Evolutionary conservation across 352 stramenopile genomes (phyloP).

Genomic region (Pythium phragmitis): DNA sequence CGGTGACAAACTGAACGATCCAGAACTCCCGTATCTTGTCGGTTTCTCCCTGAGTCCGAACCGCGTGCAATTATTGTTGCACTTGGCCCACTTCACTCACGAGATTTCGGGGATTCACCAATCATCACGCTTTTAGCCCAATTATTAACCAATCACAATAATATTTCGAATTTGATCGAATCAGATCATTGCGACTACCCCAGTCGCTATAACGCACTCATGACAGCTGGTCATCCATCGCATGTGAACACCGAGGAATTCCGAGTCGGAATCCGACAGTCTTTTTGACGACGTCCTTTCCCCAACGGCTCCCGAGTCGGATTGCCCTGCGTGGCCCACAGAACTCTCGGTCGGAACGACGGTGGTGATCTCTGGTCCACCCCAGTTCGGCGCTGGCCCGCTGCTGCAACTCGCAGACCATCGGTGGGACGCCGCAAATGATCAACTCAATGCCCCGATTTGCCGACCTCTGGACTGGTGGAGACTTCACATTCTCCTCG

Average conservation of each 20-base stretch:
- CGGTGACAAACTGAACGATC: not conserved
- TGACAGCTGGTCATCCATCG: slow-evolving; percentile 23
- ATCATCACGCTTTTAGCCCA: not conserved
- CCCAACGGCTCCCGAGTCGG: not conserved
- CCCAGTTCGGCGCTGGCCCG: not conserved
- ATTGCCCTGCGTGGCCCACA: not conserved
- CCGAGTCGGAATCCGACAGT: not conserved
- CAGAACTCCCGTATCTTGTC: not conserved
- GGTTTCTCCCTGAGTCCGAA: not conserved
- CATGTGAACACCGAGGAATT: slow-evolving; percentile 30
- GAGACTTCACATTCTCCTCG: slow-evolving; percentile 15
- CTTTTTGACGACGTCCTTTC: not conserved
- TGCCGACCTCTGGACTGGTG: slow-evolving; percentile 27
- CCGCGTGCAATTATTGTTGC: not conserved
- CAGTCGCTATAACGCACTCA: slow-evolving; percentile 9
- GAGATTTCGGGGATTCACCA: not conserved
- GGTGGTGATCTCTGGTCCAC: slow-evolving; percentile 5
- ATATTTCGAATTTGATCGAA: not conserved
- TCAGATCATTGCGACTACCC: not conserved
- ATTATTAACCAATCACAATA: not conserved
- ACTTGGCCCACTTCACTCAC: not conserved
- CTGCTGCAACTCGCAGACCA: not conserved
- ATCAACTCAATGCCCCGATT: slow-evolving; percentile 25
- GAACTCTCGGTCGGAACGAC: not conserved
- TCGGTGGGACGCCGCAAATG: slow-evolving; percentile 11